phyloP scores from a whole-genome alignment of 139 green algal species.

The Dunaliella primolecta region DNA sequence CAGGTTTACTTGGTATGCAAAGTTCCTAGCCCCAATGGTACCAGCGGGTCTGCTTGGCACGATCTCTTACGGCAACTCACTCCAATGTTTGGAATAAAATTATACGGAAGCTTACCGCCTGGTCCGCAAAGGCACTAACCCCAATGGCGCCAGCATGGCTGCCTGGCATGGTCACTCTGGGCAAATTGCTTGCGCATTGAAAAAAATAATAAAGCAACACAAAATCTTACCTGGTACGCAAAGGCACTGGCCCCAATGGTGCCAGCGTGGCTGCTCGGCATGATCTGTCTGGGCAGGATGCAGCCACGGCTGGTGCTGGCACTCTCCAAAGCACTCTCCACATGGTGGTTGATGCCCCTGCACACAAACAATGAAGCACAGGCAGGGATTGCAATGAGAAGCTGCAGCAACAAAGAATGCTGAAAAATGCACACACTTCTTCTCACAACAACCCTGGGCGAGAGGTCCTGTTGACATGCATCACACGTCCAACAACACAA shows the following conservation, averaged over 20 bases:
- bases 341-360: neutral
- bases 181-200: no score
- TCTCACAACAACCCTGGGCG: no score
- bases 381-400: neutral
- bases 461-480: neutral
- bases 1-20: no score
- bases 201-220: no score
- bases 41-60: no score
- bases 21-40: no score
- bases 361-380: neutral
- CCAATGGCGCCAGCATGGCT: no score
- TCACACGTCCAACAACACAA: neutral
- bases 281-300: neutral
- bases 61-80: no score
- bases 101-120: no score
- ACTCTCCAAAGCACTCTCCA: neutral
- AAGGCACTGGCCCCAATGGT: conserved; percentile 71
- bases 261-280: neutral
- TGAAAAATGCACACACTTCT: neutral
- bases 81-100: no score
- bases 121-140: no score
- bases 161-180: no score
- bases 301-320: neutral
- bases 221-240: conserved; percentile 59
- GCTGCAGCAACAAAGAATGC: neutral